Percentiles rank a stretch among this genome's conserved stretches.
Evolutionary conservation across 257 asterid genomes (phyloP).

Genomic region (Nicotiana otophora): DNA sequence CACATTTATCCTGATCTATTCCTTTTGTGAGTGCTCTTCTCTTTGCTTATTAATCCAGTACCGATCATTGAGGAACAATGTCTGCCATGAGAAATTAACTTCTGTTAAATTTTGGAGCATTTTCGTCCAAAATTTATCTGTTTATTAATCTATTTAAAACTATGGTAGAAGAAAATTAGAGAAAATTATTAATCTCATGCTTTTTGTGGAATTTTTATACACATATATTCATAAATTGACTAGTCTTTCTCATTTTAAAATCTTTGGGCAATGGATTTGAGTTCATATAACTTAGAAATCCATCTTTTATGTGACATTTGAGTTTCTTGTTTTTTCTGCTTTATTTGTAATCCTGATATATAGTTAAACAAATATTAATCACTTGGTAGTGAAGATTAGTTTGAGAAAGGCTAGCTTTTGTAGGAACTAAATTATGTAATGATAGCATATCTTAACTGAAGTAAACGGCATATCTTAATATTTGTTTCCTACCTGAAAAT

Average conservation of each 20-base stretch:
- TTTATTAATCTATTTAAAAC: background rate
- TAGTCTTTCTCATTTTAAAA: too few species aligned
- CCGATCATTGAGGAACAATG: background rate
- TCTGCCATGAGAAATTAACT: background rate
- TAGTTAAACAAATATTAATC: too few species aligned
- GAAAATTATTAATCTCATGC: background rate
- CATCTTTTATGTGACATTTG: background rate
- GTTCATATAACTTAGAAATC: background rate
- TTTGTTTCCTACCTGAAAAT: background rate
- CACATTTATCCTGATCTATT: background rate
- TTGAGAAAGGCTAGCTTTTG: background rate
- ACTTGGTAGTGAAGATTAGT: background rate
- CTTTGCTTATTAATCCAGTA: background rate
- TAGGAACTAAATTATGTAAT: background rate
- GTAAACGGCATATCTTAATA: background rate
- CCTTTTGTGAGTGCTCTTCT: background rate
- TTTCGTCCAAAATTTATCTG: background rate
- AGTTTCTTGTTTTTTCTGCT: background rate
- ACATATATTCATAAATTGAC: too few species aligned
- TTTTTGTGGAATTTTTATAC: too few species aligned
- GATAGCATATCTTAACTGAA: background rate
- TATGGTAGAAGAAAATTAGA: background rate
- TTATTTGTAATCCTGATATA: too few species aligned
- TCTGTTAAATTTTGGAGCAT: background rate
- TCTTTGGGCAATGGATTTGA: too few species aligned